Conservation (phyloP, 106 monocot genomes). For the Alisma plantagoaquatica region DNA sequence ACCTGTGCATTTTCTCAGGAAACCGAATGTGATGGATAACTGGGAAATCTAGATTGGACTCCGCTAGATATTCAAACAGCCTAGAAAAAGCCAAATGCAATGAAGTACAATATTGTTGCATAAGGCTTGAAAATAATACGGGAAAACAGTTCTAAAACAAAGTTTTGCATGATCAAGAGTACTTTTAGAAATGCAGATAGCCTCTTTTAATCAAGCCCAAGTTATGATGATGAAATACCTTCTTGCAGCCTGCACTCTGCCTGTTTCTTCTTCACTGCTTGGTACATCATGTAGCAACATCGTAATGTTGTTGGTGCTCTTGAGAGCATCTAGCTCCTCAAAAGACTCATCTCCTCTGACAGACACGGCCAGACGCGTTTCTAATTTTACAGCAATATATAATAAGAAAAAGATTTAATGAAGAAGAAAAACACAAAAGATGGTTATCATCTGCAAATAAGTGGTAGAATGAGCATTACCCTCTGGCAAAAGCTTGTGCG, state of each 20-base stretch:
- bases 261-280: constrained; percentile 47
- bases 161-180: too few relatives aligned
- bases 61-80: constrained; percentile 80
- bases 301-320: constrained; percentile 56
- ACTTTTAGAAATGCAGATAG: too few relatives aligned
- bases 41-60: constrained; percentile 57
- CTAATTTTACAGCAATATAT: constrained; percentile 17
- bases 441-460: too few relatives aligned
- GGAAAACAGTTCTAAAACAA: too few relatives aligned
- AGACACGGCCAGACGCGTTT: constrained; percentile 78
- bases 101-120: constrained; percentile 7
- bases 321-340: constrained; percentile 72
- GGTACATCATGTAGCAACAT: constrained; percentile 88
- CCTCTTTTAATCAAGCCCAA: too few relatives aligned
- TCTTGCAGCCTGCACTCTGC: constrained; percentile 88
- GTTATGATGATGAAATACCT: constrained; percentile 32
- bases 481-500: constrained; percentile 85
- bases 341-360: constrained; percentile 82
- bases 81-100: constrained; percentile 13
- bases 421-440: too few relatives aligned
- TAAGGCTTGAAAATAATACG: too few relatives aligned
- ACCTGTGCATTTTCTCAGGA: constrained; percentile 58
- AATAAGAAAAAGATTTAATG: background rate
- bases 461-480: too few relatives aligned
- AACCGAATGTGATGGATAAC: constrained; percentile 93